A percentile compares a stretch with the other conserved stretches of the same genome.
These are phyloP conservation scores for Calocybe cyanea DNA, from an alignment of 768 basidiomycete genomes.

Conservation along the genomic window DNA sequence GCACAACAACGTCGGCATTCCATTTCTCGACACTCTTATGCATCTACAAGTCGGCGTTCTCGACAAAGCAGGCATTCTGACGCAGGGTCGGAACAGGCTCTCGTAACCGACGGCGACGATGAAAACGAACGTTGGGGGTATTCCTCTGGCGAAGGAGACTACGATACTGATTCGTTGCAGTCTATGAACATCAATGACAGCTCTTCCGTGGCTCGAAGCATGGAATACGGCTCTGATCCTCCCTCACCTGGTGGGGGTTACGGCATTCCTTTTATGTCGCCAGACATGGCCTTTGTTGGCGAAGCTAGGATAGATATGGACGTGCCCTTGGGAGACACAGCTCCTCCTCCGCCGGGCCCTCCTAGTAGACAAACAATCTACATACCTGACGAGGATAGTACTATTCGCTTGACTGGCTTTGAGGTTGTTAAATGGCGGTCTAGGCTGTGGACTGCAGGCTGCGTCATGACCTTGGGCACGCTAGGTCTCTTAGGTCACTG, in stretches of 20 bases:
- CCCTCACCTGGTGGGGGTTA: conserved; percentile 52
- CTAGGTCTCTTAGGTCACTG: conserved; percentile 85
- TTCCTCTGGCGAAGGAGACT: conserved; percentile 79
- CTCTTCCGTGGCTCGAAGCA: conserved; percentile 50
- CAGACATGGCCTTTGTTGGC: conserved; percentile 80
- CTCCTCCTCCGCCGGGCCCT: conserved; percentile 75
- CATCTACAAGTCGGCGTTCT: conserved; percentile 46
- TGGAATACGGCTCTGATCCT: conserved; percentile 70
- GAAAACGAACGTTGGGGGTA: conserved; percentile 85
- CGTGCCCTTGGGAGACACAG: conserved; percentile 51
- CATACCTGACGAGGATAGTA: conserved; percentile 86
- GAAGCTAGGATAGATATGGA: conserved; percentile 84
- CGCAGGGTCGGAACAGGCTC: conserved; percentile 54
- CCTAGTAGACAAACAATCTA: conserved; percentile 85
- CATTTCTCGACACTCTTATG: conserved; percentile 52
- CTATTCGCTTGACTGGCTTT: conserved; percentile 84
- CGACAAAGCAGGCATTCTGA: conserved; percentile 54
- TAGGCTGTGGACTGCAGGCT: conserved; percentile 67
- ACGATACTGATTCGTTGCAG: conserved; percentile 35
- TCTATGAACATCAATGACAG: conserved; percentile 34
- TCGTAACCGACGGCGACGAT: conserved; percentile 51
- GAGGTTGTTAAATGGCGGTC: conserved; percentile 60
- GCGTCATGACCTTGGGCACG: conserved; percentile 64
- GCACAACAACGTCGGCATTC: conserved; percentile 40
- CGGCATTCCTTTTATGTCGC: conserved; percentile 62